Evolutionary conservation across 2,329 filamentous ascomycete species (phyloP).

Genomic region (Colletotrichum gloeosporioides): DNA sequence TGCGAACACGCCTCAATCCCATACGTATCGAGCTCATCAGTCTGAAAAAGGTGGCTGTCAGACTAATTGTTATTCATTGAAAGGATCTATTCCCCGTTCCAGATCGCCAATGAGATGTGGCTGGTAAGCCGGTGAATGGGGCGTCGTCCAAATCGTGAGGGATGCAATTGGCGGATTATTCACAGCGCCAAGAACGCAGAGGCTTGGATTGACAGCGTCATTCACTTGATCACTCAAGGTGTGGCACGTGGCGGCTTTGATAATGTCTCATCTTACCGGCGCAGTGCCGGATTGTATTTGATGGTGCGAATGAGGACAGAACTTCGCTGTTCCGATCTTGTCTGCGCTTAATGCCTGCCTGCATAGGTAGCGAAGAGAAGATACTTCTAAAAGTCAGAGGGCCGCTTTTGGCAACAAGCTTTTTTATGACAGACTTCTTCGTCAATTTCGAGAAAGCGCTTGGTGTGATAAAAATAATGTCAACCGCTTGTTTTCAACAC

Average conservation of each 20-base stretch:
- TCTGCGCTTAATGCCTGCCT: background rate
- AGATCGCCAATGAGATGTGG: background rate
- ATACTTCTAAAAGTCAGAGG: fast-evolving
- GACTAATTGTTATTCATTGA: background rate
- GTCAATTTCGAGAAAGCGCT: background rate
- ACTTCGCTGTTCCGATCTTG: background rate
- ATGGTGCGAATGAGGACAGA: background rate
- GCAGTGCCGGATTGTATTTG: background rate
- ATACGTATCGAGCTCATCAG: background rate
- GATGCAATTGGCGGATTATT: background rate
- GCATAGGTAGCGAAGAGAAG: background rate
- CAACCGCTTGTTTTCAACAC: background rate
- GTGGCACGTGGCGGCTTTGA: background rate
- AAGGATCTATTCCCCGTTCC: background rate
- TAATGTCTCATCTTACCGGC: background rate
- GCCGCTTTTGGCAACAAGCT: background rate
- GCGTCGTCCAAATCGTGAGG: background rate
- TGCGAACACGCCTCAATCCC: background rate
- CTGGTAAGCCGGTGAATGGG: background rate
- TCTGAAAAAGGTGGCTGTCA: background rate
- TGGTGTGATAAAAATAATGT: background rate
- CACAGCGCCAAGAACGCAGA: background rate
- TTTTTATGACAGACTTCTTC: background rate
- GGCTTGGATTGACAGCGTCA: background rate
- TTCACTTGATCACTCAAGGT: background rate